Conservation (phyloP, 139 green algal species). For the Edaphochlamys debaryana region DNA sequence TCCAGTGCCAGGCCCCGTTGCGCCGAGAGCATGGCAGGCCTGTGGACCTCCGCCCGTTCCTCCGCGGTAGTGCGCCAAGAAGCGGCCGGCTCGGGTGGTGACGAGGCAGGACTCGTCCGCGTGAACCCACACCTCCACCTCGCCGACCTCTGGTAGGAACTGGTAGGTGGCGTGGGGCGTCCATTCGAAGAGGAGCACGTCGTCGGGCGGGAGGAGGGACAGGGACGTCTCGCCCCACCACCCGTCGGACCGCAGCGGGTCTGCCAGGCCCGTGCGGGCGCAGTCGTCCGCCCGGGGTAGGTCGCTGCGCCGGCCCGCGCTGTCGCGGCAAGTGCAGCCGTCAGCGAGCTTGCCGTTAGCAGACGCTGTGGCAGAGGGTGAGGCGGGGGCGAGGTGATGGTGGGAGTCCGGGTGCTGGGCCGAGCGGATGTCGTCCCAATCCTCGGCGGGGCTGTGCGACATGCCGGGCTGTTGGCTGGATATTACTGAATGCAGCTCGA, state of each 20-base stretch:
- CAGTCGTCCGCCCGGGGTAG: background rate
- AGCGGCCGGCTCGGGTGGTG: constrained; percentile 38
- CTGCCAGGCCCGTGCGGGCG: background rate
- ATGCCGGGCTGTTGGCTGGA: too few relatives aligned
- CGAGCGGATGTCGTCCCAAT: background rate
- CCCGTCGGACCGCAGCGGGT: constrained; percentile 19
- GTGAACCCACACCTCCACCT: constrained; percentile 72
- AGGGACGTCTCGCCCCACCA: constrained; percentile 68
- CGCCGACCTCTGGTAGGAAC: constrained; percentile 38
- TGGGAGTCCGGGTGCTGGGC: background rate
- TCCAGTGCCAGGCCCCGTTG: too few relatives aligned
- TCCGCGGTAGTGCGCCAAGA: constrained; percentile 46
- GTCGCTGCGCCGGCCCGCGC: background rate
- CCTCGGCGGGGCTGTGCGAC: too few relatives aligned
- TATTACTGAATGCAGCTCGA: too few relatives aligned
- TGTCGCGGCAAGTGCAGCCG: too few relatives aligned
- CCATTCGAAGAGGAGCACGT: constrained; percentile 66
- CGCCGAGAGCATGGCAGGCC: too few relatives aligned
- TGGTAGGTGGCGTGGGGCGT: constrained; percentile 58
- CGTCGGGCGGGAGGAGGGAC: constrained; percentile 57
- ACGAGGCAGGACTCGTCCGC: constrained; percentile 64
- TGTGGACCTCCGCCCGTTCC: background rate
- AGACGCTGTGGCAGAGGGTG: too few relatives aligned
- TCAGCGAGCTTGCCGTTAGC: too few relatives aligned
- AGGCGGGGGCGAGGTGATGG: too few relatives aligned